phyloP scores from a whole-genome alignment of 768 basidiomycete species.

The Hypholoma sublateritium region DNA sequence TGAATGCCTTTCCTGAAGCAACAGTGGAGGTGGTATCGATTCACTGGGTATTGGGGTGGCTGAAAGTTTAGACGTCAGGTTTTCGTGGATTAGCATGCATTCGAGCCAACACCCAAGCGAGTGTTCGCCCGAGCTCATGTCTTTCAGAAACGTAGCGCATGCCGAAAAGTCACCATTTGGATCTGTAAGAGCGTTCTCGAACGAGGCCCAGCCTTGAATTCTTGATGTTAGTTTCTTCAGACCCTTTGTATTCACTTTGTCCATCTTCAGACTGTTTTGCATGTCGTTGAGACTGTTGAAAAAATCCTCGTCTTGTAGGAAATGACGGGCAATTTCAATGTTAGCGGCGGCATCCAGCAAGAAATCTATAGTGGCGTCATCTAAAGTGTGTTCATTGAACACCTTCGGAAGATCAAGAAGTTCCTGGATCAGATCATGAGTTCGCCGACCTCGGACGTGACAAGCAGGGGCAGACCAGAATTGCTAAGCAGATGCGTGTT shows the following conservation, averaged over 20 bases:
- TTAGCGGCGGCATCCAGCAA: constrained; percentile 69
- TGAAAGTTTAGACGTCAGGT: constrained; percentile 45
- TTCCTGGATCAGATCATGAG: constrained; percentile 37
- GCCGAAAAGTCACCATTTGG: constrained; percentile 47
- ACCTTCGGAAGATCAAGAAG: constrained; percentile 53
- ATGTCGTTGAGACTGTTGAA: constrained; percentile 39
- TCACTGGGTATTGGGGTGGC: constrained; percentile 37
- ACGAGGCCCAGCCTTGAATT: constrained; percentile 56
- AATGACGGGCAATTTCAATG: constrained; percentile 56
- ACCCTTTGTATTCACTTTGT: constrained; percentile 41
- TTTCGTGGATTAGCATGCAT: constrained; percentile 60
- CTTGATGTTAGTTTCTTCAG: constrained; percentile 48
- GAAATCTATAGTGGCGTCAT: constrained; percentile 52
- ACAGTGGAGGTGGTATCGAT: constrained; percentile 34
- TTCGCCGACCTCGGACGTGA: background rate
- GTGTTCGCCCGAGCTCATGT: constrained; percentile 63
- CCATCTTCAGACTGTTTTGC: constrained; percentile 33
- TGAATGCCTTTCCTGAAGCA: constrained; percentile 31
- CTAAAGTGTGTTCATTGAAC: constrained; percentile 53
- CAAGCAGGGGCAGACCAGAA: constrained; percentile 34
- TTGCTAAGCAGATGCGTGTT: constrained; percentile 51
- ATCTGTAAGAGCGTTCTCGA: constrained; percentile 63
- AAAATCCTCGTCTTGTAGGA: constrained; percentile 43
- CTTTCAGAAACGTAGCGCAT: constrained; percentile 53
- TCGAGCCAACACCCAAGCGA: constrained; percentile 74